Percentiles rank a stretch among this genome's conserved stretches.
Evolutionary conservation across 2,329 filamentous ascomycete species (phyloP).

Genomic region (Pseudogymnoascus sp.): DNA sequence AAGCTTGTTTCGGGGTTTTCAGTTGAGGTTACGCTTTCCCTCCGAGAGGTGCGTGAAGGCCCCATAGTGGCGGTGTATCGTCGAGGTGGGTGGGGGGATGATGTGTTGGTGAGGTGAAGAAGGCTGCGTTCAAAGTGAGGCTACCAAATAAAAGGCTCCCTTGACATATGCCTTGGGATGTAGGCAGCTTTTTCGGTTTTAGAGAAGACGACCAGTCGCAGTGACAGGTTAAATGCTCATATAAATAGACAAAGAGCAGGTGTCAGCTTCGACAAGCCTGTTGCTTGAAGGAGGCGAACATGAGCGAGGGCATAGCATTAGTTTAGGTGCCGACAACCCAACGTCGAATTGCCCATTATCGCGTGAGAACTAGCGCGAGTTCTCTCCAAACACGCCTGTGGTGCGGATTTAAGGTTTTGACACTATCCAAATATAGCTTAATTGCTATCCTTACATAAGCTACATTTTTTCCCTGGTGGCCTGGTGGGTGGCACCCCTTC

Average conservation of each 20-base stretch:
- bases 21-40: background rate
- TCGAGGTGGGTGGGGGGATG: background rate
- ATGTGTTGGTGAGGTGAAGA: background rate
- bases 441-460: background rate
- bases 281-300: constrained; percentile 7
- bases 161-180: background rate
- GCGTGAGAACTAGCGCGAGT: constrained; percentile 2
- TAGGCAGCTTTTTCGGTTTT: background rate
- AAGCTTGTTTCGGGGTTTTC: background rate
- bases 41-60: constrained; percentile 12
- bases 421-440: constrained; percentile 3
- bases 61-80: constrained; percentile 12
- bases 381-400: constrained; percentile 1
- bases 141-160: background rate
- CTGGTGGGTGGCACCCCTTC: background rate
- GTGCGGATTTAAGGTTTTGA: constrained; percentile 4
- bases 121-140: constrained; percentile 6
- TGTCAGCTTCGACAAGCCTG: constrained; percentile 2
- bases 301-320: background rate
- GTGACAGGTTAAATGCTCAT: background rate
- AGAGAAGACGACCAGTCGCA: background rate
- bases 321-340: constrained; percentile 2
- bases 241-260: background rate
- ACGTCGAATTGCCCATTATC: constrained; percentile 8
- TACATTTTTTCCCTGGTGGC: background rate